Percentiles rank a stretch among this genome's conserved stretches.
Conservation (phyloP, 2,329 filamentous ascomycete species). For the Nigrospora osmanthi region DNA sequence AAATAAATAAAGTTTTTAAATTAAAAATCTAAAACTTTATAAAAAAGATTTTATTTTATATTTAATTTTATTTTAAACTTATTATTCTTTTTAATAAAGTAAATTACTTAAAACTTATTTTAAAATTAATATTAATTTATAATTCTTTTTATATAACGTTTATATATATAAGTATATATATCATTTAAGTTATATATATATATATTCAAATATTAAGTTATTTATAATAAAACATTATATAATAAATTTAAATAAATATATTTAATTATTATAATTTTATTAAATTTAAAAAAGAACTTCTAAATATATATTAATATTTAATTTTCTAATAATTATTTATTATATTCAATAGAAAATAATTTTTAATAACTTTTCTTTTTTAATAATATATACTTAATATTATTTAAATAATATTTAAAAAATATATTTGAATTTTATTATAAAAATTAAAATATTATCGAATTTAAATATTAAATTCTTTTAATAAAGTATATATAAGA, state of each 20-base stretch:
- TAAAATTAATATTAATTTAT: neutral
- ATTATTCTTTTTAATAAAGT: too few relatives aligned
- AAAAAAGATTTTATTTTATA: too few relatives aligned
- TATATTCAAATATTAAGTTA: neutral
- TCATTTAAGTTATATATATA: neutral
- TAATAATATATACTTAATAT: neutral
- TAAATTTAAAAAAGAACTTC: neutral
- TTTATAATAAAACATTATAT: neutral
- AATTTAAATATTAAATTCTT: too few relatives aligned
- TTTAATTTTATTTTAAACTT: too few relatives aligned
- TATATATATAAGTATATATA: too few relatives aligned
- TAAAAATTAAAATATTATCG: too few relatives aligned
- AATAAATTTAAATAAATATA: neutral
- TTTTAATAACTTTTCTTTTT: neutral
- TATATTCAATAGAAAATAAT: neutral
- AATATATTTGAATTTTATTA: neutral
- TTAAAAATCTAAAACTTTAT: too few relatives aligned
- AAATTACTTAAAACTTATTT: neutral
- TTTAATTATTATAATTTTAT: neutral
- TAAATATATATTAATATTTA: neutral
- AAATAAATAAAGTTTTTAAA: too few relatives aligned
- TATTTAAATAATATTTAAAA: neutral
- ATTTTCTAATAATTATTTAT: neutral
- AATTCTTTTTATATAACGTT: too few relatives aligned
- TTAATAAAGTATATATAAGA: too few relatives aligned